phyloP scores from a whole-genome alignment of 2,329 filamentous ascomycete genomes.

The Aureobasidium sp. region DNA sequence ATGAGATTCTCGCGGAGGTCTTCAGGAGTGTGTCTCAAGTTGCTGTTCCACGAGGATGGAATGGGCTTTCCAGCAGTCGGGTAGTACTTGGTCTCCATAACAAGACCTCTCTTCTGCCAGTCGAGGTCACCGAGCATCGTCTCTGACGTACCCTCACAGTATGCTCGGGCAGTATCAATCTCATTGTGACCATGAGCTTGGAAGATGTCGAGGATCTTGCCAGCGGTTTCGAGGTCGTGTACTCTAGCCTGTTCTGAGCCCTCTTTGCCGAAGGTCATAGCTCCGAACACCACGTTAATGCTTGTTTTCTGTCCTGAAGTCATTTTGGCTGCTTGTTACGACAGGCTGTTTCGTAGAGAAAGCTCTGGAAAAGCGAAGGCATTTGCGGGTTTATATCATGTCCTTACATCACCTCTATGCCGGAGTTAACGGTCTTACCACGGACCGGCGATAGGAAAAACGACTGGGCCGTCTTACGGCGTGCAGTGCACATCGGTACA shows the following conservation, averaged over 20 bases:
- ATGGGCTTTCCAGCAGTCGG: slow-evolving; percentile 18
- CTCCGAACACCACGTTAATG: slow-evolving; percentile 22
- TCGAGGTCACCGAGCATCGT: slow-evolving; percentile 25
- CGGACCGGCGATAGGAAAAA: neutral
- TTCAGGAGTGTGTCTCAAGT: slow-evolving; percentile 24
- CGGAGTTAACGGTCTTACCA: neutral
- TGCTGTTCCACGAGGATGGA: slow-evolving; percentile 19
- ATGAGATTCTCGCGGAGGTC: slow-evolving; percentile 30
- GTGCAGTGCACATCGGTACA: neutral
- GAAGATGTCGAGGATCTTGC: slow-evolving; percentile 24
- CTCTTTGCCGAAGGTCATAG: slow-evolving; percentile 21
- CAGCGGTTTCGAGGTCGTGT: slow-evolving; percentile 19
- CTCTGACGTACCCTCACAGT: slow-evolving; percentile 24
- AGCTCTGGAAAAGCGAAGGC: neutral
- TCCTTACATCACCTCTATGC: neutral
- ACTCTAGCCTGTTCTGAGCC: slow-evolving; percentile 23
- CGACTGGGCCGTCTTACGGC: neutral
- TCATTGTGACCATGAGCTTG: slow-evolving; percentile 26
- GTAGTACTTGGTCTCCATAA: slow-evolving; percentile 26
- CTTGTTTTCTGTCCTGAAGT: slow-evolving; percentile 19
- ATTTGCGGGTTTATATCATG: neutral
- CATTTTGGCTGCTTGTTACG: slow-evolving; percentile 16
- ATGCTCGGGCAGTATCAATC: slow-evolving; percentile 25
- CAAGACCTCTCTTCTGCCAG: slow-evolving; percentile 22
- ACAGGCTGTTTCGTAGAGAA: slow-evolving; percentile 25